A percentile compares a stretch with the other conserved stretches of the same genome.
Conservation (phyloP, 768 basidiomycete species). For the Rhizopogon vinicolor region DNA sequence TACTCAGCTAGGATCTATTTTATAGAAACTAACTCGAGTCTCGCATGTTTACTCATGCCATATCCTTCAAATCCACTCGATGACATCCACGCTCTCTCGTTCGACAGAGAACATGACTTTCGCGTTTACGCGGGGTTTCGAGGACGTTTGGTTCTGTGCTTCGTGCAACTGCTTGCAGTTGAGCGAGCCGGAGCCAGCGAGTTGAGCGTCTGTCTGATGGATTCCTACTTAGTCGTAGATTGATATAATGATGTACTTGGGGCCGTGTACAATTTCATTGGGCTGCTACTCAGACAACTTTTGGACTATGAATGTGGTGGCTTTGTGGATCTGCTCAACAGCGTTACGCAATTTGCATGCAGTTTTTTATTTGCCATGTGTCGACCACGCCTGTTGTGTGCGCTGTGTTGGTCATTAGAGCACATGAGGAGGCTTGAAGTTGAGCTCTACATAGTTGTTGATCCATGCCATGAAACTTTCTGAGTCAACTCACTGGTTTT, state of each 20-base stretch:
- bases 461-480: constrained; percentile 9
- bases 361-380: too few relatives aligned
- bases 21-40: constrained; percentile 78
- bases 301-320: too few relatives aligned
- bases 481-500: constrained; percentile 13
- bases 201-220: constrained; percentile 64
- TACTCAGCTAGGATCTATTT: constrained; percentile 80
- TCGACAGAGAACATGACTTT: constrained; percentile 59
- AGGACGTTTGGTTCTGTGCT: constrained; percentile 55
- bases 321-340: too few relatives aligned
- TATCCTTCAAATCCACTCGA: constrained; percentile 69
- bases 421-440: too few relatives aligned
- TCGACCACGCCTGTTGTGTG: too few relatives aligned
- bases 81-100: constrained; percentile 63
- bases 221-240: constrained; percentile 25
- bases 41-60: constrained; percentile 77
- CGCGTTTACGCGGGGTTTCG: constrained; percentile 36
- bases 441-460: neutral
- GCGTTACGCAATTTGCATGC: too few relatives aligned
- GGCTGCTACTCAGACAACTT: too few relatives aligned
- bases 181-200: constrained; percentile 38
- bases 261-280: too few relatives aligned
- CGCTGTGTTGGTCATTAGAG: too few relatives aligned
- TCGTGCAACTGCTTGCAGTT: constrained; percentile 23
- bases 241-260: neutral